Percentiles rank a stretch among this genome's conserved stretches.
Conservation (phyloP, 1,139 yeast genomes). For the Hansenula lynferdii region DNA sequence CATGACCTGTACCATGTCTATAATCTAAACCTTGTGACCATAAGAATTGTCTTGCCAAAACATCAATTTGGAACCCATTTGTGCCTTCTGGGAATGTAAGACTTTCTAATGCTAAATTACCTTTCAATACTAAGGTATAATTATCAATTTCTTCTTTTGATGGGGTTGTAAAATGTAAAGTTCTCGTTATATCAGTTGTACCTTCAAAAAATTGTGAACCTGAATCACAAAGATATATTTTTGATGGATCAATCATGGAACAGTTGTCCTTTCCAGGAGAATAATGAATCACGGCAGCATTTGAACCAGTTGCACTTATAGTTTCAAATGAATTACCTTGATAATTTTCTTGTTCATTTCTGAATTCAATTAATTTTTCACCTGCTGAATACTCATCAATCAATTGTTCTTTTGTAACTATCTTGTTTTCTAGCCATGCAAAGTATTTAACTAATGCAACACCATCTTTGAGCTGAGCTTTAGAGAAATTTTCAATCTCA, state of each 20-base stretch:
- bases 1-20: slow-evolving; percentile 97
- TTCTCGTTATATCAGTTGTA: slow-evolving; percentile 94
- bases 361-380: slow-evolving; percentile 55
- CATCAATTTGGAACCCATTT: slow-evolving; percentile 78
- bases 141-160: slow-evolving; percentile 60
- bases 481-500: slow-evolving; percentile 72
- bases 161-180: slow-evolving; percentile 77
- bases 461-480: slow-evolving; percentile 86
- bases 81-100: slow-evolving; percentile 85
- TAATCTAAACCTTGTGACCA: slow-evolving; percentile 90
- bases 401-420: slow-evolving; percentile 47
- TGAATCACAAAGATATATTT: slow-evolving; percentile 83
- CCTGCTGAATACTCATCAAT: slow-evolving; percentile 82
- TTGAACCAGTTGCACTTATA: slow-evolving; percentile 88
- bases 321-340: slow-evolving; percentile 88
- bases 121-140: slow-evolving; percentile 89
- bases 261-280: slow-evolving; percentile 63
- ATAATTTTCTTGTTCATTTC: slow-evolving; percentile 58
- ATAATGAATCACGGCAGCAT: slow-evolving; percentile 92
- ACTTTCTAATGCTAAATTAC: slow-evolving; percentile 76
- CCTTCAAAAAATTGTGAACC: slow-evolving; percentile 96
- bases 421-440: slow-evolving; percentile 78
- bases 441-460: slow-evolving; percentile 73
- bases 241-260: slow-evolving; percentile 65
- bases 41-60: slow-evolving; percentile 82